Evolutionary conservation across 768 basidiomycete genomes (phyloP), one percentile per base, ranked within the genome.

Genomic region (Podaxis sp.): DNA sequence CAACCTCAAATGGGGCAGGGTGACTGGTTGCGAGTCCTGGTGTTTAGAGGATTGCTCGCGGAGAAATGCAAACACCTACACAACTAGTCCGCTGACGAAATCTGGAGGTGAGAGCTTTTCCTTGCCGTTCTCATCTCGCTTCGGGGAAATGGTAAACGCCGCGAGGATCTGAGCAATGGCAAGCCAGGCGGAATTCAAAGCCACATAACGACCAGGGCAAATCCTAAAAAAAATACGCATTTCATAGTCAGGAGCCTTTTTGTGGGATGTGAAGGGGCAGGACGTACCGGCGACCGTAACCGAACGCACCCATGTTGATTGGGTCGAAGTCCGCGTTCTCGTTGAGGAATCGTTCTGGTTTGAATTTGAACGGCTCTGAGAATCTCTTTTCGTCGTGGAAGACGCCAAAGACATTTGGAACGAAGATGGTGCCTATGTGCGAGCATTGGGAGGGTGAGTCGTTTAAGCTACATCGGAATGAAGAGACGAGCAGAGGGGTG

Each of bases 191-290:
- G 74, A 69, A 36, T 70, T 69, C 5, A 68, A 41, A 8, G 74
- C 76, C 26, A 78, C 64, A 62, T 76, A 71, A 4, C 77, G 72
- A 8, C 80, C 79, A 6, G 77, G 78, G 51, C 73, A 75, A 11
- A 76, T 74, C 2, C 74, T 76, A 49, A 15, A 22, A 20, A 12
- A 30, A 52, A 28, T 12, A n/a, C 17, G 6, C 46, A 37, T 57
- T 33, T 15, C 33, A 17, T 37, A 8, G 15, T 38, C 37, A 41
- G 44, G 20, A 20, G n/a, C 15, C 20, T 20, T 20, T 17, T 7
- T 7, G 4, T 30, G 8, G 7, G 8, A 22, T 24, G 26, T 46
- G 1, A 36, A 22, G 33, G 52, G 11, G 26, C 12, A 30, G 30
- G n/a, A 22, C 22, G 36, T 30, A 30, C 53, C 53, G 30, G n/a